These are phyloP conservation scores for Nemania sp. DNA, from an alignment of 2,329 filamentous ascomycete genomes.

Conservation along the genomic window DNA sequence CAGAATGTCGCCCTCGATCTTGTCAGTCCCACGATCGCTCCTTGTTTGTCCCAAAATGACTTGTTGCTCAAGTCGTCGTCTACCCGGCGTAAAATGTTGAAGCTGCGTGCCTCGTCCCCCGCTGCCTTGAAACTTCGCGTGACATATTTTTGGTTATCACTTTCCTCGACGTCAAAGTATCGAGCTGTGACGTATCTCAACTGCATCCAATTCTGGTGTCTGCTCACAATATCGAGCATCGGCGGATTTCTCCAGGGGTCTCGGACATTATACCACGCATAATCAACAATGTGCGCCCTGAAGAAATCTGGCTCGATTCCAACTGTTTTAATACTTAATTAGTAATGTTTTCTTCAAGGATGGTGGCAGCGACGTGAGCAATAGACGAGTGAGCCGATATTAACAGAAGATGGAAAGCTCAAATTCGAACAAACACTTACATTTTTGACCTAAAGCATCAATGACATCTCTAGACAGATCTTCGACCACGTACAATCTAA, in stretches of 20 bases:
- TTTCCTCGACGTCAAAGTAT: slow-evolving; percentile 39
- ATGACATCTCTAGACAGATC: slow-evolving; percentile 43
- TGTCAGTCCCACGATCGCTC: slow-evolving; percentile 41
- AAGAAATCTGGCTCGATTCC: slow-evolving; percentile 42
- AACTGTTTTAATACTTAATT: slow-evolving; percentile 13
- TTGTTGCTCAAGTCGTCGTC: slow-evolving; percentile 45
- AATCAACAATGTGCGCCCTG: slow-evolving; percentile 45
- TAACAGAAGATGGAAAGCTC: background rate
- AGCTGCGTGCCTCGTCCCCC: slow-evolving; percentile 31
- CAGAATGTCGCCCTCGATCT: slow-evolving; percentile 47
- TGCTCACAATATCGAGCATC: slow-evolving; percentile 40
- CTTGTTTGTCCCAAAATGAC: slow-evolving; percentile 43
- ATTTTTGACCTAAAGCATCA: slow-evolving; percentile 36
- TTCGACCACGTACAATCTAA: slow-evolving; percentile 41
- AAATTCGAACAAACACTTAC: slow-evolving; percentile 20
- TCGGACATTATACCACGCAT: slow-evolving; percentile 46
- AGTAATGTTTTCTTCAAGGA: background rate
- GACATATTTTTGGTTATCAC: background rate
- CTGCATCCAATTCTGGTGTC: slow-evolving; percentile 45
- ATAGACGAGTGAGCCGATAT: background rate
- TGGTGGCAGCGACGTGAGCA: background rate
- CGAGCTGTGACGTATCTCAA: slow-evolving; percentile 45
- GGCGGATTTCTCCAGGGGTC: slow-evolving; percentile 47
- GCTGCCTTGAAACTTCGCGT: slow-evolving; percentile 30
- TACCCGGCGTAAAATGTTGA: slow-evolving; percentile 45